A percentile compares a stretch with the other conserved stretches of the same genome.
These are phyloP conservation scores for Aspergillus udagawae DNA, from an alignment of 2,329 filamentous ascomycete species.

Conservation along the genomic window DNA sequence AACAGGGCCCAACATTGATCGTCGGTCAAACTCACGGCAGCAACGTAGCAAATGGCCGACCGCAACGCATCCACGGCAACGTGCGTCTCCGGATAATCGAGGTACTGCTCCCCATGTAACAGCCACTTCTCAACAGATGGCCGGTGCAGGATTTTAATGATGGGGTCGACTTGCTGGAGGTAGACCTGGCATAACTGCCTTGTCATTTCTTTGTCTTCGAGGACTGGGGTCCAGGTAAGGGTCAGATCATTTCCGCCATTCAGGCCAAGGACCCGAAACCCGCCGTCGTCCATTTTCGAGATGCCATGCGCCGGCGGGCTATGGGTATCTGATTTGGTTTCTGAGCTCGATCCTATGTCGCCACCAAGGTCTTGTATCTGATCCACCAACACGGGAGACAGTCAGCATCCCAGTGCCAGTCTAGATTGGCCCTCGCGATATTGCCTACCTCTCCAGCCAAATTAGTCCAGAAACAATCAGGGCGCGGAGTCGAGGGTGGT, in stretches of 20 bases:
- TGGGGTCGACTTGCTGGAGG: constrained; percentile 15
- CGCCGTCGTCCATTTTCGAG: neutral
- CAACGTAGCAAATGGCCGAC: constrained; percentile 16
- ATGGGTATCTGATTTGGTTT: neutral
- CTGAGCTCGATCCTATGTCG: neutral
- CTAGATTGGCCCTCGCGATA: too few relatives aligned
- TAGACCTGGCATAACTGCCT: constrained; percentile 12
- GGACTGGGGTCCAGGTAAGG: too few relatives aligned
- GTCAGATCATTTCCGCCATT: neutral
- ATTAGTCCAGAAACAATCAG: neutral
- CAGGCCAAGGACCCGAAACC: neutral
- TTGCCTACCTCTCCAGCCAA: neutral
- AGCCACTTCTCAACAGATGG: constrained; percentile 15
- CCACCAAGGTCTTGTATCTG: neutral
- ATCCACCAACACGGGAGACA: neutral
- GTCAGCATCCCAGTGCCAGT: neutral
- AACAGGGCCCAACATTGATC: constrained; percentile 11
- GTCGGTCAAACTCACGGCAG: constrained; percentile 15
- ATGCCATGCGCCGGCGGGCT: neutral
- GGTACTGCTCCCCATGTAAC: constrained; percentile 8
- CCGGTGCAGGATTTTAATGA: constrained; percentile 19
- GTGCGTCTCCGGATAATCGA: neutral
- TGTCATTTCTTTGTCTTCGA: neutral
- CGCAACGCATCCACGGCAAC: constrained; percentile 11
- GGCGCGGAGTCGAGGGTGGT: neutral